Evolutionary conservation across 495 filamentous ascomycete genomes (phyloP).

Genomic region (Acidomyces sp.): DNA sequence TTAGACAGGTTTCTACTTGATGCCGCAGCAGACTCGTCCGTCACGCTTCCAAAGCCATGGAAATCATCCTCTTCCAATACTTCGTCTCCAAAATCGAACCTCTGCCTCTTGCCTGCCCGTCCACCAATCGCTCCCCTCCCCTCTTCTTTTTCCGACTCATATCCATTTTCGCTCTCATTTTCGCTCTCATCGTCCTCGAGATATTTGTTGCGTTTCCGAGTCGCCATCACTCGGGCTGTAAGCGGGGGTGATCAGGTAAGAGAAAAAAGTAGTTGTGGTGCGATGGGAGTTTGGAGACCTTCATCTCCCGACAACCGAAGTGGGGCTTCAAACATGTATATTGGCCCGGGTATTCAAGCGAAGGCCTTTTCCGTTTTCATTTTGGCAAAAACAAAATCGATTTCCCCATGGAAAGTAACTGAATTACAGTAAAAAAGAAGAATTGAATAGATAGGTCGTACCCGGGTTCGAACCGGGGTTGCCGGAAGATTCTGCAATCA

Average conservation of each 20-base stretch:
- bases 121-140: constrained; percentile 39
- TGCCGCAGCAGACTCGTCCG: constrained; percentile 14
- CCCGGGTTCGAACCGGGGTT: constrained; percentile 4
- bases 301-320: too few relatives aligned
- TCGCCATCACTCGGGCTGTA: too few relatives aligned
- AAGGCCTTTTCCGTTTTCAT: too few relatives aligned
- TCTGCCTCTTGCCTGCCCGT: constrained; percentile 54
- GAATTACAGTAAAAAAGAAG: neutral
- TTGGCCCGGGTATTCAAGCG: too few relatives aligned
- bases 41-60: constrained; percentile 29
- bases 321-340: too few relatives aligned
- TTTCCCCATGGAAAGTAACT: neutral
- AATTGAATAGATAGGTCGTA: constrained; percentile 3
- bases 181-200: constrained; percentile 57
- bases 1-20: too few relatives aligned
- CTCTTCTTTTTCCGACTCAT: constrained; percentile 52
- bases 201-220: constrained; percentile 62
- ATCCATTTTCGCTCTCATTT: constrained; percentile 46
- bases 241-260: too few relatives aligned
- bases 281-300: too few relatives aligned
- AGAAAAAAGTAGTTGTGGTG: too few relatives aligned
- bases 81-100: constrained; percentile 35
- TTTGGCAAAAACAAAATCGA: neutral
- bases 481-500: constrained; percentile 1
- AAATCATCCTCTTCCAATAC: constrained; percentile 30